These are phyloP conservation scores for Penicillium canariense DNA, from an alignment of 495 filamentous ascomycete species.

Conservation along the genomic window DNA sequence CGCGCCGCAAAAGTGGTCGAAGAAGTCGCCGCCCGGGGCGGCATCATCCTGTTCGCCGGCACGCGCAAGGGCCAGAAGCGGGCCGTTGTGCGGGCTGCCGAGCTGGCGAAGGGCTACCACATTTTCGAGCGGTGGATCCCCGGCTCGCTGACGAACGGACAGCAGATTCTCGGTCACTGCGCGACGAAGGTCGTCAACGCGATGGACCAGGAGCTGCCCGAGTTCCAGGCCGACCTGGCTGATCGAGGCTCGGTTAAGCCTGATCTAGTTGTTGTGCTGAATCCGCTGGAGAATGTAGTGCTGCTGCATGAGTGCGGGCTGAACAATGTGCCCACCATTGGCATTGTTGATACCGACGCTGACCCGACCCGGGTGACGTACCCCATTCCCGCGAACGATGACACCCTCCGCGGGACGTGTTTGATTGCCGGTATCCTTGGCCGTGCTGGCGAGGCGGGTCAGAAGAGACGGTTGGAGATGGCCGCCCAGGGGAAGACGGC, in stretches of 20 bases:
- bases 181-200: slow-evolving; percentile 67
- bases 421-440: slow-evolving; percentile 86
- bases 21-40: slow-evolving; percentile 78
- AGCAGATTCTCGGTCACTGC: slow-evolving; percentile 74
- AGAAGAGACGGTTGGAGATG: slow-evolving; percentile 57
- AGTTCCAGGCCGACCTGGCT: slow-evolving; percentile 60
- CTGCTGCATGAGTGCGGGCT: slow-evolving; percentile 87
- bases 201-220: slow-evolving; percentile 61
- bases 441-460: slow-evolving; percentile 76
- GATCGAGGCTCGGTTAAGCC: slow-evolving; percentile 68
- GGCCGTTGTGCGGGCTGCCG: slow-evolving; percentile 75
- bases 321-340: slow-evolving; percentile 89
- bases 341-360: slow-evolving; percentile 88
- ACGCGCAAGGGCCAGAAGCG: slow-evolving; percentile 75
- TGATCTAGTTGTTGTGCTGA: slow-evolving; percentile 89
- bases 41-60: slow-evolving; percentile 87
- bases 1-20: slow-evolving; percentile 86
- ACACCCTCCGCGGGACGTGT: slow-evolving; percentile 78
- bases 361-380: slow-evolving; percentile 95
- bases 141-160: slow-evolving; percentile 87
- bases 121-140: slow-evolving; percentile 94
- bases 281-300: slow-evolving; percentile 87
- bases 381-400: slow-evolving; percentile 94
- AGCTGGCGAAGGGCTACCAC: slow-evolving; percentile 76
- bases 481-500: slow-evolving; percentile 59